Base-by-base conservation (phyloP, 1,284 basidiomycete genomes). In the Ganoderma lucidum region DNA sequence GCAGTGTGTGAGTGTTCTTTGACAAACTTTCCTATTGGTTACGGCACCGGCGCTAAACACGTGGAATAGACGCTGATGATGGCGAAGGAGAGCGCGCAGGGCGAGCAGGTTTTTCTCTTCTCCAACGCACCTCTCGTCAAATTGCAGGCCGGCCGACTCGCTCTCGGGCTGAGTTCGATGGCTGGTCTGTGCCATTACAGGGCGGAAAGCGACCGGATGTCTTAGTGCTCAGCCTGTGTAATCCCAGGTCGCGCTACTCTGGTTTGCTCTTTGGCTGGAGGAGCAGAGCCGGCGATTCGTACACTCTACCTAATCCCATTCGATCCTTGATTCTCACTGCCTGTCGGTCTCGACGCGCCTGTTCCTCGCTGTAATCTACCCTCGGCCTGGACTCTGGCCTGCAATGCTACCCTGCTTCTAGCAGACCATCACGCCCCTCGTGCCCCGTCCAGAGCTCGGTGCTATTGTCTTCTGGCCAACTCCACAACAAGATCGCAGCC, bases 171-270 rank as follows among this genome's bases (percentile, higher is more conserved):
- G 69, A 61, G 63, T 60, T 69, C 71, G 69, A 80, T 72, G 81
- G 80, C 78, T 78, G 78, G 82, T 81, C 80, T 86, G 86, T 85
- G 86, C 85, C 86, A 85, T 83, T 83, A 82, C 77, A 85, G 85
- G 81, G 85, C 85, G 82, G 75, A 86, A 68, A 87, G 60, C 66
- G 71, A 83, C 70, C 74, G 85, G 79, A 83, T 81, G 77, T 86
- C 85, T 86, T 79, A 86, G 85, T 82, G 85, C 85, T 84, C 81
- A 81, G 79, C 79, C 75, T 70, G 62, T 58, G 48, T 28, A 35
- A 61, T 37, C 44, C 12, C 45, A 28, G 69, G 78, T 80, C 78
- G 72, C 76, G 81, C 81, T 76, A 74, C 71, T 78, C 75, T 72
- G 72, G 73, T 58, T 64, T 37, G 23, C 59, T 53, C 44, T 67